These are phyloP conservation scores for Fraxinus velutina DNA, from an alignment of 305 asterid genomes.

Conservation along the genomic window DNA sequence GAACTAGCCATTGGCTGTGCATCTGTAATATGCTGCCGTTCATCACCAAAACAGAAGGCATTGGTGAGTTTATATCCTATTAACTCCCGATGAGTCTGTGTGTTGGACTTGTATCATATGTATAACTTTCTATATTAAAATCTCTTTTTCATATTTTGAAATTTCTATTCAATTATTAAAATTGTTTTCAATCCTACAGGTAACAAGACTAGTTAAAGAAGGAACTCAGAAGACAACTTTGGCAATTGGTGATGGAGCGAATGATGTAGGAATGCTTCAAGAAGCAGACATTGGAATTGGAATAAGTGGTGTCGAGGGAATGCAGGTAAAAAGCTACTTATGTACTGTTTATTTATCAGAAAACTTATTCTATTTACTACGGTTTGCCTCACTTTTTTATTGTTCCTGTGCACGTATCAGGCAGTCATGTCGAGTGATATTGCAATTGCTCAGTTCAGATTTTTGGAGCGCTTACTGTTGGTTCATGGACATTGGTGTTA, in stretches of 20 bases:
- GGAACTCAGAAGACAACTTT: conserved; percentile 40
- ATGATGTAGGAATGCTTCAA: background rate
- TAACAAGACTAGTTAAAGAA: conserved; percentile 88
- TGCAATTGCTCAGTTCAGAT: background rate
- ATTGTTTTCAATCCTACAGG: conserved; percentile 41
- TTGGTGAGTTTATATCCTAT: conserved; percentile 49
- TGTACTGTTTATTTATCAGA: background rate
- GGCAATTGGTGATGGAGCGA: background rate
- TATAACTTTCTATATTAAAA: background rate
- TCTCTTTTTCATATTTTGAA: background rate
- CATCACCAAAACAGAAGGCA: conserved; percentile 96
- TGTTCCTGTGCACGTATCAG: background rate
- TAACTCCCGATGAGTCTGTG: background rate
- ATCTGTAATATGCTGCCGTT: conserved; percentile 95
- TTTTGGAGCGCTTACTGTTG: background rate
- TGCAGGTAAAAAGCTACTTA: background rate
- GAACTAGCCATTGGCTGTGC: conserved; percentile 84
- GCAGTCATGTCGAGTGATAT: background rate
- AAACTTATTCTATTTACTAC: background rate
- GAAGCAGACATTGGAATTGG: background rate
- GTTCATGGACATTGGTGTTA: conserved; percentile 89
- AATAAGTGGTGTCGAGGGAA: background rate
- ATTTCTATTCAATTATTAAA: conserved; percentile 6
- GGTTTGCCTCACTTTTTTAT: background rate
- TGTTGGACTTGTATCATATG: background rate